Evolutionary conservation across 2,329 filamentous ascomycete species (phyloP).

Genomic region (Verticillium nubilum): DNA sequence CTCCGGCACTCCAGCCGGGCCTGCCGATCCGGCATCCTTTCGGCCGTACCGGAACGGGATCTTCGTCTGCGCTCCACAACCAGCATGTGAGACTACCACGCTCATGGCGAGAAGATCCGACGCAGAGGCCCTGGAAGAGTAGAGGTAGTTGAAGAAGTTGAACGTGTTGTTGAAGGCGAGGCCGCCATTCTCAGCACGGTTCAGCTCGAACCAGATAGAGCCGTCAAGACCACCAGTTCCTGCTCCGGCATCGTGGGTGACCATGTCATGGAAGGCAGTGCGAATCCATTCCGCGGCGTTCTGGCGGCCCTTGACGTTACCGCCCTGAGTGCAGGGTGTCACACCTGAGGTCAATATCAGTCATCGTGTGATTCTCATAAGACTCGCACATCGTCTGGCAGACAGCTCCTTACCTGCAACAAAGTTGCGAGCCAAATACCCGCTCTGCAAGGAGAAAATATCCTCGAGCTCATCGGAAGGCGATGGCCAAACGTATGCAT

Average conservation of each 20-base stretch:
- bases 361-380: neutral
- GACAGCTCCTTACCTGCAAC: slow-evolving; percentile 12
- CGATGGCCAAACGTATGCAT: slow-evolving; percentile 15
- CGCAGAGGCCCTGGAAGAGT: slow-evolving; percentile 14
- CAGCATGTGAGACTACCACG: slow-evolving; percentile 17
- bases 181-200: slow-evolving; percentile 21
- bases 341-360: slow-evolving; percentile 3
- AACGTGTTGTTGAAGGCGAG: slow-evolving; percentile 24
- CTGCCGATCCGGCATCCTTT: slow-evolving; percentile 17
- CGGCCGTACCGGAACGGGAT: slow-evolving; percentile 19
- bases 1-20: slow-evolving; percentile 18
- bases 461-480: slow-evolving; percentile 16
- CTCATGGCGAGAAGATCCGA: slow-evolving; percentile 26
- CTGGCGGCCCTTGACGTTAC: slow-evolving; percentile 15
- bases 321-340: slow-evolving; percentile 14
- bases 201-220: slow-evolving; percentile 23
- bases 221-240: slow-evolving; percentile 23
- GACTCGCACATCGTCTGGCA: too few relatives aligned
- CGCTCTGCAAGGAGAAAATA: slow-evolving; percentile 13
- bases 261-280: slow-evolving; percentile 24
- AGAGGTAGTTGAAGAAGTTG: slow-evolving; percentile 15
- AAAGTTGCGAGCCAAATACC: slow-evolving; percentile 15
- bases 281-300: slow-evolving; percentile 25
- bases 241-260: slow-evolving; percentile 18
- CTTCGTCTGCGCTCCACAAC: slow-evolving; percentile 15